Evolutionary conservation across 345 rosid genomes (phyloP), one percentile per base, ranked within the genome.

Genomic region (Euclidium syriacum): DNA sequence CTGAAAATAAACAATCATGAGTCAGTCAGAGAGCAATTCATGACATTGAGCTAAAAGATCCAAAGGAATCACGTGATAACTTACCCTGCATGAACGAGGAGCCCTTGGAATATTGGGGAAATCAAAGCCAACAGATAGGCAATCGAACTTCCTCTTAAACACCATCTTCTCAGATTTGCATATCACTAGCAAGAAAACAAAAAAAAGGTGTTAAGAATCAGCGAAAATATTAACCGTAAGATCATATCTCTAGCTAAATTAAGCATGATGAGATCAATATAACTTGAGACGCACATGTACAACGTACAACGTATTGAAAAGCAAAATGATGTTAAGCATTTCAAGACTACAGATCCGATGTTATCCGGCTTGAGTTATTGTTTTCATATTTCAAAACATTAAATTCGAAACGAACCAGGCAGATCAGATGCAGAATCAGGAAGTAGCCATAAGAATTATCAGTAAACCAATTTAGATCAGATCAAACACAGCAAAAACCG

Each of bases 21-120:
- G 18, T 40, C 70, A 46, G n/a, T 71, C 32, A 77, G 49, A 57
- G 54, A 36, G 39, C 20, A 72, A 58, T 19, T 64, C 53, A 46
- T 33, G 54, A 48, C 8, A 30, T 4, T 56, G 6, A 51, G 22
- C 17, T 55, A 57, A 44, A 27, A 20, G 10, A 64, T 64, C 46
- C 7, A 57, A 42, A 41, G 20, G 58, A 23, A 27, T 30, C 24
- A 35, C 10, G 33, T 26, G 49, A 50, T 14, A 44, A 32, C 64
- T 68, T 75, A 94, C 99, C 81, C 96, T 83, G 44, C 79, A 73
- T 2, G 99, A 90, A 74, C 99, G 90, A 43, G 97, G 98, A 74
- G 78, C 95, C 53, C 77, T 82, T 18, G 99, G 99, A 58, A 94
- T 41, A 10, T 53, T 61, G 12, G 81, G 78, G 48, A 83, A 73